Percentiles rank a stretch among this genome's conserved stretches.
phyloP scores from a whole-genome alignment of 2,329 filamentous ascomycete genomes.

The Neodidymelliopsis sp. region DNA sequence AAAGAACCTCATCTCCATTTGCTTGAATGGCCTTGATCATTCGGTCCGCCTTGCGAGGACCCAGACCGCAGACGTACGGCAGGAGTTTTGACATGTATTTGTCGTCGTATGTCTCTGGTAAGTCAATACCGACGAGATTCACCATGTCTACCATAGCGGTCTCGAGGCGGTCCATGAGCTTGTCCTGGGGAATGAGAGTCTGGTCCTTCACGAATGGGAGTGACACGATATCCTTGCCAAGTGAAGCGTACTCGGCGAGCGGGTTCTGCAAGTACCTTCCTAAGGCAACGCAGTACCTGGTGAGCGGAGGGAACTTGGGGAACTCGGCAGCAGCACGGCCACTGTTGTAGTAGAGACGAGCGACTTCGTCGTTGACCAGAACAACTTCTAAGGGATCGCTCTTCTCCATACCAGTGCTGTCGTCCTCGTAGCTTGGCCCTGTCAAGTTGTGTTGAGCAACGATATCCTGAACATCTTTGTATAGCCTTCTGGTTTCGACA shows the following conservation, averaged over 20 bases:
- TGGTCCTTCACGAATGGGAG: conserved; percentile 91
- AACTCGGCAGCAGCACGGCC: conserved; percentile 80
- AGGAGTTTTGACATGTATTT: conserved; percentile 84
- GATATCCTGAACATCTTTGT: conserved; percentile 80
- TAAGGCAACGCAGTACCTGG: conserved; percentile 87
- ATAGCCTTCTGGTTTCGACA: conserved; percentile 83
- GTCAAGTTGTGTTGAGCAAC: conserved; percentile 79
- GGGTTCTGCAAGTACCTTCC: conserved; percentile 94
- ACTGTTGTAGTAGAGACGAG: conserved; percentile 94
- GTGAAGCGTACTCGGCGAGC: conserved; percentile 92
- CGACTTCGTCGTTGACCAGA: conserved; percentile 94
- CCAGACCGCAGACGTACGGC: conserved; percentile 89
- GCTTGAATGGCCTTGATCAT: conserved; percentile 89
- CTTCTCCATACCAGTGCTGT: conserved; percentile 72
- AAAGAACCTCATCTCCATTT: conserved; percentile 85
- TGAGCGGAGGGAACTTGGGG: conserved; percentile 78
- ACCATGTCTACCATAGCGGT: conserved; percentile 99
- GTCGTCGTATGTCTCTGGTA: conserved; percentile 89
- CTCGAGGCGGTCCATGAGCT: conserved; percentile 84
- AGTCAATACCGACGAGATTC: conserved; percentile 92
- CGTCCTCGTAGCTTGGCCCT: conserved; percentile 82
- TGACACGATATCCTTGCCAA: conserved; percentile 86
- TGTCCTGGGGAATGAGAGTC: conserved; percentile 84
- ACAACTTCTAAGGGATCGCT: conserved; percentile 86
- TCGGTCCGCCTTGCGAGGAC: conserved; percentile 86